Conservation (phyloP, 75 land plant species). For the Adiantum capillusveneris region DNA sequence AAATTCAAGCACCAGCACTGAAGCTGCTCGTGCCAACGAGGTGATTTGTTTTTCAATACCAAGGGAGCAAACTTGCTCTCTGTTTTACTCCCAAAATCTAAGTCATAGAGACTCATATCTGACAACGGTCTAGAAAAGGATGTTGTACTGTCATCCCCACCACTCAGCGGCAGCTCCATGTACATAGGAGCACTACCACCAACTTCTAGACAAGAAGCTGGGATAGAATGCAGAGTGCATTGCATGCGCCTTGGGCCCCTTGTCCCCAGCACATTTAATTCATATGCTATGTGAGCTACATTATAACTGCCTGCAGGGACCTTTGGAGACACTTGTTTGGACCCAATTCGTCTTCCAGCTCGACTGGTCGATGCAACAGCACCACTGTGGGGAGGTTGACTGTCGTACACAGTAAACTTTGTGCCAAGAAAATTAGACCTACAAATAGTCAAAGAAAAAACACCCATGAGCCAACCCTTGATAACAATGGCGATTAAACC, state of each 20-base stretch:
- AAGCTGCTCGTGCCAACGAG: slow-evolving; percentile 48
- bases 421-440: slow-evolving; percentile 76
- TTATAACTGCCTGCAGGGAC: slow-evolving; percentile 48
- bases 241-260: slow-evolving; percentile 61
- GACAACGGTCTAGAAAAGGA: neutral
- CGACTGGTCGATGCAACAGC: slow-evolving; percentile 32
- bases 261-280: slow-evolving; percentile 55
- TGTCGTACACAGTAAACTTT: slow-evolving; percentile 54
- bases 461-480: too few species aligned
- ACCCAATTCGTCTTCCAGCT: slow-evolving; percentile 36
- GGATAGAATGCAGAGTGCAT: slow-evolving; percentile 51
- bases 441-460: neutral
- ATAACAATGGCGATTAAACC: too few species aligned
- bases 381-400: slow-evolving; percentile 46
- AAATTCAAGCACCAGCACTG: slow-evolving; percentile 52
- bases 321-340: slow-evolving; percentile 52
- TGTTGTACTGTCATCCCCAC: neutral
- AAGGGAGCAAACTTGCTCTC: slow-evolving; percentile 10
- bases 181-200: slow-evolving; percentile 33
- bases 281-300: slow-evolving; percentile 54
- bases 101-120: neutral
- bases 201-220: slow-evolving; percentile 41
- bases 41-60: slow-evolving; percentile 41
- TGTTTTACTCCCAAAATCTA: neutral
- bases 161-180: neutral